Evolutionary conservation across 1,284 basidiomycete species (phyloP), one percentile per base, ranked within the genome.

Genomic region (Melampsora americana): DNA sequence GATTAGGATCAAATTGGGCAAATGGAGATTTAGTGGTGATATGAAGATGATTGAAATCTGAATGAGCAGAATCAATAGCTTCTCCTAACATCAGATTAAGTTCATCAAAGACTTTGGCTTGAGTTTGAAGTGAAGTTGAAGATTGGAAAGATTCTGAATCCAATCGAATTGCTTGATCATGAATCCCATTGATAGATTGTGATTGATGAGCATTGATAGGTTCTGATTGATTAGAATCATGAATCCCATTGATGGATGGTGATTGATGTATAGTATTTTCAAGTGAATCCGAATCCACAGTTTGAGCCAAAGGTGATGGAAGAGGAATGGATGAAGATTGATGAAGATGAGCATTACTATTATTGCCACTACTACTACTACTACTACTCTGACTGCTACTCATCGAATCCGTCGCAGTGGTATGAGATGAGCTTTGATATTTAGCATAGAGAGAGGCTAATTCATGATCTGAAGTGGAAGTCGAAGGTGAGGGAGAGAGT

Each of bases 1-100:
- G 3, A 35, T 35, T 3, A 35, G 35, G 5, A 23, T 4, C 50
- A 53, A 16, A 18, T 53, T 53, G 18, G 5, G 3, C 5, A 53
- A 53, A 3, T 4, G 12, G 69, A 16, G 23, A 3, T 56, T 50
- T 35, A 35, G 35, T 35, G 70, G 30, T 39, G 30, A 62, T 50
- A 12, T 48, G 44, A 30, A 56, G 60, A 65, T 50, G 26, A 30
- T 42, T 26, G n/a, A 35, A 72, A 72, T 42, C 14, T 50, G 28
- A 30, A 28, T 73, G 71, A 66, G 64, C 62, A 5, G 71, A 73
- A 56, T 65, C 48, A 11, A 73, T 73, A 1, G 71, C 71, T 50
- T 73, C 62, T 46, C 71, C 71, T 16, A 73, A 62, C 71, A 73
- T 73, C 39, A 42, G 42, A 32, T 73, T 73, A 11, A 73, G 35